phyloP scores from a whole-genome alignment of 2,329 filamentous ascomycete genomes.

The Fusarium sp. region DNA sequence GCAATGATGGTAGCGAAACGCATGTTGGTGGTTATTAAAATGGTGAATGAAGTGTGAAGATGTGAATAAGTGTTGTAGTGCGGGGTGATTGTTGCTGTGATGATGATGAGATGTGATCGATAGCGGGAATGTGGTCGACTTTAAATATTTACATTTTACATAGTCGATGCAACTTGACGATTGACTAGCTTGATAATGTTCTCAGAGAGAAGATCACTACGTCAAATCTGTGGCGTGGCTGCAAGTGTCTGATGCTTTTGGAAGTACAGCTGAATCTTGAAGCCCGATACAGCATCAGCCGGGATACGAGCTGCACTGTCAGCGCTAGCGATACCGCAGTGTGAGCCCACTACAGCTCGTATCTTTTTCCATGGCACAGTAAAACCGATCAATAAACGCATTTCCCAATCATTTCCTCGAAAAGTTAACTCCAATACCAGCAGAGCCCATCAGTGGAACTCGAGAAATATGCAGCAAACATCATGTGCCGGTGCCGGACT shows the following conservation, averaged over 20 bases:
- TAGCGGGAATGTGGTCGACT: neutral
- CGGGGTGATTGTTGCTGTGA: neutral
- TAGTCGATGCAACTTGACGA: neutral
- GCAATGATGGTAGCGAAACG: constrained; percentile 12
- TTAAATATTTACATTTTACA: neutral
- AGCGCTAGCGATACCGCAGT: constrained; percentile 5
- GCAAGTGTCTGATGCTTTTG: neutral
- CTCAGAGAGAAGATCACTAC: neutral
- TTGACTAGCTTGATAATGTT: neutral
- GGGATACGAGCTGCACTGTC: constrained; percentile 8
- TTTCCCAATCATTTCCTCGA: neutral
- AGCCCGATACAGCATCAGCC: neutral
- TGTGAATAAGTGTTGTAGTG: neutral
- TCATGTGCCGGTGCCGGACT: neutral
- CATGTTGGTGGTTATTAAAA: constrained; percentile 1
- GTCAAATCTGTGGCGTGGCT: neutral
- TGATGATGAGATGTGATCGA: neutral
- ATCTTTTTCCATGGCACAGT: neutral
- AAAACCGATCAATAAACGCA: neutral
- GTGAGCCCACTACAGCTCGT: constrained; percentile 4
- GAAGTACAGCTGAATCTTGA: neutral
- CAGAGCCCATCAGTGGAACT: neutral
- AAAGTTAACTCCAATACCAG: neutral
- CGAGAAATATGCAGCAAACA: neutral
- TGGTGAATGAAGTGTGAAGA: neutral